Evolutionary conservation across 2,329 filamentous ascomycete species (phyloP).

Genomic region (Arthrinium phaeospermum): DNA sequence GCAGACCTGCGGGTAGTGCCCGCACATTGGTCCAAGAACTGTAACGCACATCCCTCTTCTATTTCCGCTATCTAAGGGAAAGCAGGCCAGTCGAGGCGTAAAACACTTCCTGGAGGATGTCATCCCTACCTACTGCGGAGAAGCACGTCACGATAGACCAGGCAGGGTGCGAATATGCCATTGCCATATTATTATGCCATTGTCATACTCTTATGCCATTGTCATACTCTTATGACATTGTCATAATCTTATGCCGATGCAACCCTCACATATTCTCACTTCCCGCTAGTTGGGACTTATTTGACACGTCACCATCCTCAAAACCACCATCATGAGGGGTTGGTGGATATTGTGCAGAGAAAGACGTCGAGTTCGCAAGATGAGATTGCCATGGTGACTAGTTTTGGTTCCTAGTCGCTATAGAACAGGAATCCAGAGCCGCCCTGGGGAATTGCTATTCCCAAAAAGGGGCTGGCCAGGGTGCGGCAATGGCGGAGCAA

Average conservation of each 20-base stretch:
- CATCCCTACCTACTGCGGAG: background rate
- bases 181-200: too few species aligned
- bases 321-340: background rate
- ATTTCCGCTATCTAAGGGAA: too few species aligned
- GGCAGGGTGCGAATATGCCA: background rate
- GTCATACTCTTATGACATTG: background rate
- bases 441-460: background rate
- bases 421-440: background rate
- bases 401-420: background rate
- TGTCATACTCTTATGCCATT: background rate
- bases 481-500: background rate
- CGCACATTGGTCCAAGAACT: background rate
- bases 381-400: background rate
- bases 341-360: background rate
- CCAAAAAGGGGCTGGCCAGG: background rate
- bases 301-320: background rate
- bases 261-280: background rate
- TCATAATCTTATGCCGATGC: background rate
- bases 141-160: background rate
- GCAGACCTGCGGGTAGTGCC: background rate
- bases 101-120: too few species aligned
- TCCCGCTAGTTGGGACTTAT: background rate
- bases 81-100: too few species aligned
- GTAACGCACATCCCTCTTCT: too few species aligned
- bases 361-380: background rate